These are phyloP conservation scores for Aspergillus quadrilineatus DNA, from an alignment of 2,329 filamentous ascomycete species.

Conservation along the genomic window DNA sequence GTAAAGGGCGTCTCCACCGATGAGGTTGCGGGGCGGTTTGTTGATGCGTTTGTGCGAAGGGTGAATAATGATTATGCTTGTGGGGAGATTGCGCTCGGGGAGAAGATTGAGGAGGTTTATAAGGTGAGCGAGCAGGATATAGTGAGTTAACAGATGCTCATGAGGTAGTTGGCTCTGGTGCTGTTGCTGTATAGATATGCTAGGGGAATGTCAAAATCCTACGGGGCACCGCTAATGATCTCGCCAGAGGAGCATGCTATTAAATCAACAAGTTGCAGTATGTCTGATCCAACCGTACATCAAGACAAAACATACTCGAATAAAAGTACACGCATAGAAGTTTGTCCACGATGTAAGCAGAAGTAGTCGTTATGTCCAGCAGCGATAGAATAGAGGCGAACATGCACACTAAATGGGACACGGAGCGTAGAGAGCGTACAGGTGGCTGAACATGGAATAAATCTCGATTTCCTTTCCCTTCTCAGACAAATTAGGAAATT, in stretches of 20 bases:
- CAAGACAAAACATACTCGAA: background rate
- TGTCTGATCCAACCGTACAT: background rate
- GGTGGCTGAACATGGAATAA: background rate
- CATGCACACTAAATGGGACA: background rate
- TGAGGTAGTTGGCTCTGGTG: background rate
- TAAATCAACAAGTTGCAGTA: background rate
- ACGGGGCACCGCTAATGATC: background rate
- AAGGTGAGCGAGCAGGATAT: slow-evolving; percentile 34
- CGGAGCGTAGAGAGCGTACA: background rate
- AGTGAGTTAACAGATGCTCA: slow-evolving; percentile 8
- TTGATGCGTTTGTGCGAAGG: slow-evolving; percentile 38
- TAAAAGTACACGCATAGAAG: slow-evolving; percentile 2
- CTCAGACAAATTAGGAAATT: slow-evolving; percentile 14
- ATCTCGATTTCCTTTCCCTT: slow-evolving; percentile 1
- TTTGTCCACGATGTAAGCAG: background rate
- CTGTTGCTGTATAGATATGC: background rate
- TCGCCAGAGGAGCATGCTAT: background rate
- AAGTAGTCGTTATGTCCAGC: background rate
- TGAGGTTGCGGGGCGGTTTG: slow-evolving; percentile 39
- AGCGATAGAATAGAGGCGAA: background rate
- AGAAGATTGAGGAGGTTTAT: slow-evolving; percentile 44
- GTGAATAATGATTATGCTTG: slow-evolving; percentile 39
- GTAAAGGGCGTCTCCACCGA: slow-evolving; percentile 35
- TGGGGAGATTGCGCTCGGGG: slow-evolving; percentile 28
- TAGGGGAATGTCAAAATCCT: background rate